These are phyloP conservation scores for Cornus florida DNA, from an alignment of 148 eudicot species.

Conservation along the genomic window DNA sequence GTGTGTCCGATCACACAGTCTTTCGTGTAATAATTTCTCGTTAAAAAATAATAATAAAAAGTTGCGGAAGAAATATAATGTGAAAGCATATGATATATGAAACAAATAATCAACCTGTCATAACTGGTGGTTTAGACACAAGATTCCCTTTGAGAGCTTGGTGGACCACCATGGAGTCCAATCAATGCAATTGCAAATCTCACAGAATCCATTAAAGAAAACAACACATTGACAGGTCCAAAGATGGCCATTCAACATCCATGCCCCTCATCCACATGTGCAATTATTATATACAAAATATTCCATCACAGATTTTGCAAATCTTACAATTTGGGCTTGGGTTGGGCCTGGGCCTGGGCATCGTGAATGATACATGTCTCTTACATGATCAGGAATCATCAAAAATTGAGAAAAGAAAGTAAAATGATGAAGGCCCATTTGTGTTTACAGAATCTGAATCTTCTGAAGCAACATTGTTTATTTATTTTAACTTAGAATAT, in stretches of 20 bases:
- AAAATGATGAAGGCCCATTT: no score
- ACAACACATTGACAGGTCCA: background rate
- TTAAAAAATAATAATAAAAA: no score
- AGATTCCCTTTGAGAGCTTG: background rate
- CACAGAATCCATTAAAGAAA: background rate
- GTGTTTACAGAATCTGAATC: no score
- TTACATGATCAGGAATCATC: background rate
- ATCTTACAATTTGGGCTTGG: background rate
- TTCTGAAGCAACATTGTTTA: no score
- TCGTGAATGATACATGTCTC: no score
- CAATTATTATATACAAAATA: background rate
- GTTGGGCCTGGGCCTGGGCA: no score
- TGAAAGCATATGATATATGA: background rate
- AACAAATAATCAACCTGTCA: background rate
- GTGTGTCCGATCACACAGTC: no score
- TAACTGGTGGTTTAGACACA: background rate
- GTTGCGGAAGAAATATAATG: background rate
- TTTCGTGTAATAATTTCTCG: no score
- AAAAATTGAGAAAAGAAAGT: no score
- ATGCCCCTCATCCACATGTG: background rate
- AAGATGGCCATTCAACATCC: background rate
- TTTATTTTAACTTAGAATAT: no score
- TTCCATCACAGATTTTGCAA: background rate
- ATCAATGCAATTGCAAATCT: background rate
- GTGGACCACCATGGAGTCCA: background rate